These are phyloP conservation scores for Mycena olivaceomarginata DNA, from an alignment of 768 basidiomycete species.

Conservation along the genomic window DNA sequence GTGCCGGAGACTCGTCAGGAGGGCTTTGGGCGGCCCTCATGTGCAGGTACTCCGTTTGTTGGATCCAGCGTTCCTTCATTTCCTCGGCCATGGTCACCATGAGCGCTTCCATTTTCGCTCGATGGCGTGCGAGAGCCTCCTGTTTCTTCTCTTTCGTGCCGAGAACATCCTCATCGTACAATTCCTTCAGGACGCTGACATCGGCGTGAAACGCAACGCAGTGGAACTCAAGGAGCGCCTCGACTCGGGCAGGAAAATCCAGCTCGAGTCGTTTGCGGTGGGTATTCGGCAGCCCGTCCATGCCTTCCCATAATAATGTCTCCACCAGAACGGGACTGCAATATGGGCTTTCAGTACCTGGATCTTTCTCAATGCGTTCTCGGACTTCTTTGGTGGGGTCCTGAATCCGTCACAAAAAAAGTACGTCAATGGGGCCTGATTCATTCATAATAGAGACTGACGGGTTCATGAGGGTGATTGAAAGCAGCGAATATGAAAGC, in stretches of 20 bases:
- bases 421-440: background rate
- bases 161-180: conserved; percentile 33
- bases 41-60: conserved; percentile 21
- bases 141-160: conserved; percentile 7
- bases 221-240: conserved; percentile 43
- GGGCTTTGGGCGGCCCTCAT: background rate
- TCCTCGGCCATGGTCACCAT: conserved; percentile 22
- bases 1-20: background rate
- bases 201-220: conserved; percentile 43
- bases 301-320: conserved; percentile 32
- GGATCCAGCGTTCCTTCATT: conserved; percentile 20
- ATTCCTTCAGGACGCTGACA: conserved; percentile 36
- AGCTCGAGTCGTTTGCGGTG: conserved; percentile 30
- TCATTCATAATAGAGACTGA: conserved; percentile 5
- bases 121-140: conserved; percentile 28
- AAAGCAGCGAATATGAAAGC: background rate
- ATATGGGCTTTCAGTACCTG: conserved; percentile 8
- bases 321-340: conserved; percentile 41
- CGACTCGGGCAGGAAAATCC: conserved; percentile 37
- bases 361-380: conserved; percentile 12
- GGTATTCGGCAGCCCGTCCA: conserved; percentile 20
- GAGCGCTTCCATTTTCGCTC: conserved; percentile 32
- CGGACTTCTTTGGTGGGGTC: conserved; percentile 31
- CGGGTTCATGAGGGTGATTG: conserved; percentile 31
- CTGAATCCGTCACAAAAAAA: background rate